Percentiles rank a stretch among this genome's conserved stretches.
Conservation (phyloP, 495 filamentous ascomycete species). For the Penicillium antarcticum region DNA sequence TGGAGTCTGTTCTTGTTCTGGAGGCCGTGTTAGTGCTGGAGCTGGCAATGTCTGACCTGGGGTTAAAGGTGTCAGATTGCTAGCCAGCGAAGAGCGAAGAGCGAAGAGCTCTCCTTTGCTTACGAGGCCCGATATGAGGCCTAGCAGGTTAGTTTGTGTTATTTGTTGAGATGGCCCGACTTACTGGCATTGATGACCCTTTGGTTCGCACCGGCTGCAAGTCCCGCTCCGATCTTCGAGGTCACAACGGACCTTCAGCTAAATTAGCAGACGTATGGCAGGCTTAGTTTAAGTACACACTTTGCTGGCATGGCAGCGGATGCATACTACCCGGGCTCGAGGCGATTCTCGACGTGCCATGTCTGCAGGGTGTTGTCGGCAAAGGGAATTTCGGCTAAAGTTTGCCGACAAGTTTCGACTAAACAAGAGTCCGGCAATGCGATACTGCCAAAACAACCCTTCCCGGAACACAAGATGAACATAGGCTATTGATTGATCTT, state of each 20-base stretch:
- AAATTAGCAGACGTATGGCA: background rate
- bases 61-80: background rate
- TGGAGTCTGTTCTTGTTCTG: no score
- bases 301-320: constrained; percentile 12
- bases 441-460: no score
- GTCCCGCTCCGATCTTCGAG: constrained; percentile 5
- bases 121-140: constrained; percentile 6
- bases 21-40: background rate
- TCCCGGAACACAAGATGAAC: no score
- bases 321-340: constrained; percentile 12
- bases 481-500: no score
- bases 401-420: no score
- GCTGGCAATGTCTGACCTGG: background rate
- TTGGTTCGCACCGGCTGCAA: constrained; percentile 6
- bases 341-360: background rate
- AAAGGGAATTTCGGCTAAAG: background rate
- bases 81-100: background rate
- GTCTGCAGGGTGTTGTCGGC: background rate
- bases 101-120: constrained; percentile 2
- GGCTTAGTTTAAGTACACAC: background rate
- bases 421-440: no score
- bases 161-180: background rate
- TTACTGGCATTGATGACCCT: constrained; percentile 5
- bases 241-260: constrained; percentile 11
- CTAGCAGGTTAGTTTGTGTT: background rate